These are phyloP conservation scores for Candida hispaniensis DNA, from an alignment of 805 yeast species.

Conservation along the genomic window DNA sequence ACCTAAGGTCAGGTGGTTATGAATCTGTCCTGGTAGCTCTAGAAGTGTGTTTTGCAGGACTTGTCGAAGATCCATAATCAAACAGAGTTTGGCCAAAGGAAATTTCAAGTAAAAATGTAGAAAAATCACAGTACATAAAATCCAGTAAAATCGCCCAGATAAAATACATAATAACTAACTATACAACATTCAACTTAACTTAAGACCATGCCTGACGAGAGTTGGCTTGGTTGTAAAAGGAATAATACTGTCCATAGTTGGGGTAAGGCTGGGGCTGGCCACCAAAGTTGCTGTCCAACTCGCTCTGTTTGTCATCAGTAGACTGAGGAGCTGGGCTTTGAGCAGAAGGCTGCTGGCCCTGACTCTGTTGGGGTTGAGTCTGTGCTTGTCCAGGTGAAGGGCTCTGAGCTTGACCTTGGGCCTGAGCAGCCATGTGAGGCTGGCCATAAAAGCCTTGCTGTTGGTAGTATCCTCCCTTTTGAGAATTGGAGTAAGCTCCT, in stretches of 20 bases:
- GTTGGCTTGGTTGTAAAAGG: slow-evolving; percentile 15
- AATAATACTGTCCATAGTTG: slow-evolving; percentile 16
- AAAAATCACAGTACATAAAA: no score
- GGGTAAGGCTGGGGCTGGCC: slow-evolving; percentile 15
- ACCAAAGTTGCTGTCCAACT: slow-evolving; percentile 4
- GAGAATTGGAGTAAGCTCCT: slow-evolving; percentile 10
- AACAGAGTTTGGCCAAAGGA: no score
- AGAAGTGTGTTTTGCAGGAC: no score
- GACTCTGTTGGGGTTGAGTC: no score
- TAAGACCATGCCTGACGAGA: slow-evolving; percentile 14
- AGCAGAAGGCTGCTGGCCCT: slow-evolving; percentile 10
- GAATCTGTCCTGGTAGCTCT: no score
- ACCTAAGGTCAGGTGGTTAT: no score
- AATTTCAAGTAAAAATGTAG: no score
- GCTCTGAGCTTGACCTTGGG: slow-evolving; percentile 1
- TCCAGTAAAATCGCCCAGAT: no score
- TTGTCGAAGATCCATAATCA: no score
- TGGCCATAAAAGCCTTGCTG: slow-evolving; percentile 15
- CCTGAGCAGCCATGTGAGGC: slow-evolving; percentile 5
- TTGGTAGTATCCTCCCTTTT: slow-evolving; percentile 16
- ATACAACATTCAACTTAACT: no score
- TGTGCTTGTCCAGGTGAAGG: no score
- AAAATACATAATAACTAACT: no score
- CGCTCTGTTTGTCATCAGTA: slow-evolving; percentile 4
- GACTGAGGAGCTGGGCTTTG: slow-evolving; percentile 7